Conservation (phyloP, 192 early-diverging fungal species). For the Coemansia sp. region DNA sequence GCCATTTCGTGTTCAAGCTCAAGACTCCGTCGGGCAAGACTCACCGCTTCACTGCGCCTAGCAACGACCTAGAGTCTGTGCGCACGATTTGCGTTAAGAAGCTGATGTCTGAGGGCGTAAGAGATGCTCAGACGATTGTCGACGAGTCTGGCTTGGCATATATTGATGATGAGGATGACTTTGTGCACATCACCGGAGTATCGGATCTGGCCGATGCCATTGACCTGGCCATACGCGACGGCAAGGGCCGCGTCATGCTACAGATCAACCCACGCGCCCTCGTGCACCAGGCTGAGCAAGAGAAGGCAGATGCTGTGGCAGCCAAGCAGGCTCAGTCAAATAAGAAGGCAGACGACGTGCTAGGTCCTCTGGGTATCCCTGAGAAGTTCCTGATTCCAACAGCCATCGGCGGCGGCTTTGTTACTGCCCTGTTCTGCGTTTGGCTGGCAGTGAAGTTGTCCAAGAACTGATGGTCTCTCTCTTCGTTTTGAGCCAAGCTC, state of each 20-base stretch:
- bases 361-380: slow-evolving; percentile 44
- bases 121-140: slow-evolving; percentile 45
- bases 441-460: slow-evolving; percentile 54
- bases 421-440: slow-evolving; percentile 54
- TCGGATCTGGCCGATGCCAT: slow-evolving; percentile 86
- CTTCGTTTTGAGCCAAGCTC: background rate
- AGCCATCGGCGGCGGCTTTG: slow-evolving; percentile 56
- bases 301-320: slow-evolving; percentile 1
- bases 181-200: slow-evolving; percentile 75
- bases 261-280: slow-evolving; percentile 49
- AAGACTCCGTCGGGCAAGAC: slow-evolving; percentile 71
- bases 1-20: slow-evolving; percentile 72
- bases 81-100: slow-evolving; percentile 62
- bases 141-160: slow-evolving; percentile 70
- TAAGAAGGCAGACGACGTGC: slow-evolving; percentile 4
- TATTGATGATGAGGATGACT: slow-evolving; percentile 90
- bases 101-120: slow-evolving; percentile 61
- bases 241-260: slow-evolving; percentile 76
- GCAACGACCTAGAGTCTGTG: slow-evolving; percentile 58
- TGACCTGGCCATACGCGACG: slow-evolving; percentile 73
- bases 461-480: slow-evolving; percentile 35
- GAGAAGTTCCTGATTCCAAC: slow-evolving; percentile 54
- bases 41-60: slow-evolving; percentile 70
- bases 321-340: background rate
- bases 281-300: slow-evolving; percentile 27